Evolutionary conservation across 192 early-diverging fungal species (phyloP).

Genomic region (Dissophora globulifera): DNA sequence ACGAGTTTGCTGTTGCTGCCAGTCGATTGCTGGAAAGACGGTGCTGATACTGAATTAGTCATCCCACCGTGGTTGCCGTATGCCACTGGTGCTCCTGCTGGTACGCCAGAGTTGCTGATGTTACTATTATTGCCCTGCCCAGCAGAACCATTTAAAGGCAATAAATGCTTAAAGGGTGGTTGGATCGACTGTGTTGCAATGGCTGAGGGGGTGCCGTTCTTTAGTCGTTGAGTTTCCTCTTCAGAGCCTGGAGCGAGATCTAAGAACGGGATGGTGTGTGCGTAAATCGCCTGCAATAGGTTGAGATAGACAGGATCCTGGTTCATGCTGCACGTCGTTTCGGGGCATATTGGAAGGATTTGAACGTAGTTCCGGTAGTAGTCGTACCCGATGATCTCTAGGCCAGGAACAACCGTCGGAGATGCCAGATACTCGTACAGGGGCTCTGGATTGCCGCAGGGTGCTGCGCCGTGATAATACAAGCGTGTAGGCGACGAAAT

Average conservation of each 20-base stretch:
- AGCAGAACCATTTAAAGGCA: slow-evolving; percentile 15
- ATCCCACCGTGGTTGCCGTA: background rate
- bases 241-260: slow-evolving; percentile 46
- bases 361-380: slow-evolving; percentile 51
- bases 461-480: slow-evolving; percentile 43
- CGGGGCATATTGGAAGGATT: slow-evolving; percentile 49
- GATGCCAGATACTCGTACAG: slow-evolving; percentile 48
- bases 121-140: background rate
- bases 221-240: slow-evolving; percentile 35
- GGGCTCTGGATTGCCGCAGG: slow-evolving; percentile 44
- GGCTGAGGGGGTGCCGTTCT: slow-evolving; percentile 30
- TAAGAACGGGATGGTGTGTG: slow-evolving; percentile 44
- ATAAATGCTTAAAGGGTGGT: slow-evolving; percentile 44
- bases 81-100: background rate
- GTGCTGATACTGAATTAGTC: slow-evolving; percentile 26
- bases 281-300: slow-evolving; percentile 45
- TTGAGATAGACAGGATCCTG: slow-evolving; percentile 49
- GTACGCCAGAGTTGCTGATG: no score
- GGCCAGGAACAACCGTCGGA: slow-evolving; percentile 39
- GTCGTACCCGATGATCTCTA: slow-evolving; percentile 49
- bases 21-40: slow-evolving; percentile 15
- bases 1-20: slow-evolving; percentile 7
- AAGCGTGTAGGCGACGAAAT: background rate
- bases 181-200: slow-evolving; percentile 48
- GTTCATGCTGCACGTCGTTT: slow-evolving; percentile 50